Percentiles rank a stretch among this genome's conserved stretches.
These are phyloP conservation scores for Ampelocalamus luodianensis DNA, from an alignment of 176 grass and related monocot species.

Conservation along the genomic window DNA sequence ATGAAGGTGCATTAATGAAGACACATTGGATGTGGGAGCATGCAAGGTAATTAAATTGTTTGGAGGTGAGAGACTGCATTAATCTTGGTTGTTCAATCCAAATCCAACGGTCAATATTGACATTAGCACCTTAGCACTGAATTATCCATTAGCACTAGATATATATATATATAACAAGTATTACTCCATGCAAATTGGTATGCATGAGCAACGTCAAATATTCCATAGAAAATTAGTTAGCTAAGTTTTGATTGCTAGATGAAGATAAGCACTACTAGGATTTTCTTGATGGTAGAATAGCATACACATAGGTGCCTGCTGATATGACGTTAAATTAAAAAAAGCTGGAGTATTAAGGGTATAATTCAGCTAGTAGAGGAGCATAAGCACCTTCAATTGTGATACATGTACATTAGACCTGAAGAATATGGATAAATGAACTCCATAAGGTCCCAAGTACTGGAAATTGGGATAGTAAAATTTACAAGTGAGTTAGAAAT, in stretches of 20 bases:
- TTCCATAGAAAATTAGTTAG: not conserved
- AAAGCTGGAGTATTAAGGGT: constrained; percentile 12
- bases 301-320: not conserved
- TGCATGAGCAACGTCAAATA: not conserved
- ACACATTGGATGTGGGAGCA: no score
- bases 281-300: not conserved
- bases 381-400: not conserved
- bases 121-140: no score
- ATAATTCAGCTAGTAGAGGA: not conserved
- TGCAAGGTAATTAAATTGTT: no score
- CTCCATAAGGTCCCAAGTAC: not conserved
- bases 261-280: not conserved
- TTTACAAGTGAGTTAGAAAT: not conserved
- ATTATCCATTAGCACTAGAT: no score
- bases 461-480: not conserved
- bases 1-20: no score
- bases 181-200: constrained; percentile 7
- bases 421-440: not conserved
- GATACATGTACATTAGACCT: not conserved
- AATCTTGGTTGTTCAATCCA: no score
- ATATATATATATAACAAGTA: no score
- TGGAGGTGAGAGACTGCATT: no score
- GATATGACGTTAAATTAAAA: not conserved
- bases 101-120: no score
- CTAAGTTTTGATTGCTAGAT: not conserved